These are phyloP conservation scores for Apiotrichum laibachii DNA, from an alignment of 1,284 basidiomycete species.

Conservation along the genomic window DNA sequence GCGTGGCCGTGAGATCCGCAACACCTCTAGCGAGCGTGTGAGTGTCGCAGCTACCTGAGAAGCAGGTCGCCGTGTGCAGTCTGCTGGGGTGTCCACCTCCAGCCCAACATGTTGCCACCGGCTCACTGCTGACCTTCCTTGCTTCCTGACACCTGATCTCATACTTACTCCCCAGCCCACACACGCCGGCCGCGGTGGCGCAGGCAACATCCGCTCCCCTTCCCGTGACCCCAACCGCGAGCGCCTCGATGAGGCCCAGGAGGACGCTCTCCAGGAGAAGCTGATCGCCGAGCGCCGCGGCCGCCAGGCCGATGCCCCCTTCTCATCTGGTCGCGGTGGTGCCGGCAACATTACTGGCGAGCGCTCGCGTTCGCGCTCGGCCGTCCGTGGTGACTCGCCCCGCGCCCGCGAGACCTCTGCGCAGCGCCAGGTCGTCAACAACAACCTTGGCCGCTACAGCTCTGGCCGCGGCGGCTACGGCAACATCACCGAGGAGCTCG, in stretches of 20 bases:
- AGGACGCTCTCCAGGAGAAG: slow-evolving; percentile 44
- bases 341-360: slow-evolving; percentile 44
- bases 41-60: slow-evolving; percentile 3
- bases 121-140: too few species aligned
- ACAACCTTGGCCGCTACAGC: neutral
- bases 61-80: neutral
- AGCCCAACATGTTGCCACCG: too few species aligned
- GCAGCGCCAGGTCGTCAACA: neutral
- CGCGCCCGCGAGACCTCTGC: neutral
- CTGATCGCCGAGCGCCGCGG: slow-evolving; percentile 47
- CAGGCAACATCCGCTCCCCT: slow-evolving; percentile 49
- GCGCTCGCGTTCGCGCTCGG: slow-evolving; percentile 31
- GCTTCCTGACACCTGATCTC: too few species aligned
- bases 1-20: slow-evolving; percentile 41
- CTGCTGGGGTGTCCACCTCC: too few species aligned
- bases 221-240: slow-evolving; percentile 37
- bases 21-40: slow-evolving; percentile 34
- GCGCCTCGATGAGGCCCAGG: slow-evolving; percentile 34
- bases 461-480: slow-evolving; percentile 49
- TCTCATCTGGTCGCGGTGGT: slow-evolving; percentile 50
- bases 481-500: slow-evolving; percentile 42
- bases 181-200: slow-evolving; percentile 50
- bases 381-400: slow-evolving; percentile 7
- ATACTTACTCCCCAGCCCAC: slow-evolving; percentile 32
- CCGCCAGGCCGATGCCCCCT: slow-evolving; percentile 38